These are phyloP conservation scores for Boletus bicolor DNA, from an alignment of 768 basidiomycete species.

Conservation along the genomic window DNA sequence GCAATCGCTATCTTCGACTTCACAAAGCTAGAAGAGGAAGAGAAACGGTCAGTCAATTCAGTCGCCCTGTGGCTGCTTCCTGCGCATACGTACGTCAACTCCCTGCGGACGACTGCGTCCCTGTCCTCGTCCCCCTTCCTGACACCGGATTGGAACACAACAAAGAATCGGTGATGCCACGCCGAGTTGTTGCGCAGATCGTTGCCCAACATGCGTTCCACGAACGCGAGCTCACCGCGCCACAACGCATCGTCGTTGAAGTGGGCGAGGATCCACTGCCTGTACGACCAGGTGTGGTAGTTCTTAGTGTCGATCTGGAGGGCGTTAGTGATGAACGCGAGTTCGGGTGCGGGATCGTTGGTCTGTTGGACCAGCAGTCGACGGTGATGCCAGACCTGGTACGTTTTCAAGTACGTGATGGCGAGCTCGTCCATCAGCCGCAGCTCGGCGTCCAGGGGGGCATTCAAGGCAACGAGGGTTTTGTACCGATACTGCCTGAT, in stretches of 20 bases:
- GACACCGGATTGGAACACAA: constrained; percentile 69
- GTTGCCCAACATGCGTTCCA: constrained; percentile 61
- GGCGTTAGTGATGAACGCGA: constrained; percentile 72
- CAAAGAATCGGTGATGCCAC: constrained; percentile 95
- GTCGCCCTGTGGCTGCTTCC: background rate
- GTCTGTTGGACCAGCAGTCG: constrained; percentile 65
- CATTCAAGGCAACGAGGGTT: constrained; percentile 67
- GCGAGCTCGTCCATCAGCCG: constrained; percentile 86
- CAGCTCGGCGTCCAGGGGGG: constrained; percentile 75
- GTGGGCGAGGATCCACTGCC: constrained; percentile 89
- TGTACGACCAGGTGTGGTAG: constrained; percentile 98
- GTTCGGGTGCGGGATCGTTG: constrained; percentile 59
- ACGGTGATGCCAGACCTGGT: constrained; percentile 97
- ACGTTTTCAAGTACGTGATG: constrained; percentile 82
- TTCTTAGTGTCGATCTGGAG: constrained; percentile 86
- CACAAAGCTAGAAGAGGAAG: constrained; percentile 51
- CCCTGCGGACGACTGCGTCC: constrained; percentile 58
- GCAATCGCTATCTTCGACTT: constrained; percentile 81
- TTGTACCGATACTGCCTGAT: constrained; percentile 92
- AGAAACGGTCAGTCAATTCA: background rate
- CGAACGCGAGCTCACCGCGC: constrained; percentile 70
- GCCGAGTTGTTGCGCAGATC: constrained; percentile 96
- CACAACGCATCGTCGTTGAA: constrained; percentile 76
- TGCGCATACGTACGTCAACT: constrained; percentile 63
- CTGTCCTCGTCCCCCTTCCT: constrained; percentile 60